A percentile compares a stretch with the other conserved stretches of the same genome.
phyloP scores from a whole-genome alignment of 2,329 filamentous ascomycete species.

The Cordyceps cateniannulata region DNA sequence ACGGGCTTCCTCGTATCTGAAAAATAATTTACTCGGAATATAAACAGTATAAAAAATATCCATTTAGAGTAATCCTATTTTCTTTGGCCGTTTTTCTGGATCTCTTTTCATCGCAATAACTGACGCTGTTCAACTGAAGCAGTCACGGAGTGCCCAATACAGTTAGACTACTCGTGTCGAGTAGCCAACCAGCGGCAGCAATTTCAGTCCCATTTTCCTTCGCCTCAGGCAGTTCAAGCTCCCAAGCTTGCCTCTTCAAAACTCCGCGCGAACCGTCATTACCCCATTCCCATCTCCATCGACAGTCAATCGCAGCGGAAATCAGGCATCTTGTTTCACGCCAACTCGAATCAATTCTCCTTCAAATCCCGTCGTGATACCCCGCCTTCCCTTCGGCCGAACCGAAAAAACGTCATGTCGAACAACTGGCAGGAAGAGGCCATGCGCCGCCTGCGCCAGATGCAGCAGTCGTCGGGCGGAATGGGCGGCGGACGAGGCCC shows the following conservation, averaged over 20 bases:
- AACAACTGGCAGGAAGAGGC: conserved; percentile 44
- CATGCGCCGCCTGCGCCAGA: conserved; percentile 43
- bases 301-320: conserved; percentile 3
- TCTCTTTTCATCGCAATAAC: background rate
- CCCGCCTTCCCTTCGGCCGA: background rate
- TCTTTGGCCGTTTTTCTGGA: background rate
- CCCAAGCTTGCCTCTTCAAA: conserved; percentile 7
- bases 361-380: background rate
- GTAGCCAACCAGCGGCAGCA: conserved; percentile 3
- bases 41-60: background rate
- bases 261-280: background rate
- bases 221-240: conserved; percentile 11
- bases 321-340: background rate
- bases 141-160: background rate
- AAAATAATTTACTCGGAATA: background rate
- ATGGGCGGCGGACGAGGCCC: conserved; percentile 38
- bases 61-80: background rate
- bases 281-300: conserved; percentile 2
- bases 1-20: background rate
- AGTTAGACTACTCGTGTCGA: background rate
- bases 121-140: background rate
- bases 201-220: conserved; percentile 3
- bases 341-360: background rate
- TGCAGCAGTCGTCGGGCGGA: conserved; percentile 37
- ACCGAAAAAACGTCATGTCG: conserved; percentile 22